Conservation (phyloP, 306 rosid genomes). For the Cucurbita moschata region DNA sequence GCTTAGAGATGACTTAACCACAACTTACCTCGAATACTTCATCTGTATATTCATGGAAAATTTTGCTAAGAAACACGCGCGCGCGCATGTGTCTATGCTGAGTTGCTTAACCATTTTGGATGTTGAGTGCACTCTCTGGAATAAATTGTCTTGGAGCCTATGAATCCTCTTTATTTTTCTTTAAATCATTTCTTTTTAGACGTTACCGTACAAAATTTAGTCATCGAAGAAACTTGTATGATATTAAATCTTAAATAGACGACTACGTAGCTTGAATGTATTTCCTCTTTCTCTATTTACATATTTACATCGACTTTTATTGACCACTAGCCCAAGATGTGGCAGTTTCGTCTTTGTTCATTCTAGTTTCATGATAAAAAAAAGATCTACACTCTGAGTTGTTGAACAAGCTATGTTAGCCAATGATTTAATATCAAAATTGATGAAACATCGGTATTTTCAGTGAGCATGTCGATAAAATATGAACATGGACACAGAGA, state of each 20-base stretch:
- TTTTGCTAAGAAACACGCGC: neutral
- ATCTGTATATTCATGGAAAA: conserved; percentile 3
- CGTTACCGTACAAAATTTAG: neutral
- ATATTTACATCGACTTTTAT: neutral
- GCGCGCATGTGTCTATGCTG: neutral
- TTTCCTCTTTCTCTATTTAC: neutral
- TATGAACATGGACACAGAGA: no score
- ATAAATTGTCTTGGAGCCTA: neutral
- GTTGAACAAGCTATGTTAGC: no score
- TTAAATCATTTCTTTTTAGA: neutral
- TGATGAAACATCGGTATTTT: no score
- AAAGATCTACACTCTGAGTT: neutral
- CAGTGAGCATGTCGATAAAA: no score
- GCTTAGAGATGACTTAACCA: neutral
- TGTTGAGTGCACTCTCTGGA: neutral
- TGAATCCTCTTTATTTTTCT: neutral
- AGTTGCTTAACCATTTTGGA: neutral
- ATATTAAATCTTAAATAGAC: neutral
- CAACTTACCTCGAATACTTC: neutral
- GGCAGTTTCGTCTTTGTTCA: neutral
- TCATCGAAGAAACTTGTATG: neutral
- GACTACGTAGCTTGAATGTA: neutral
- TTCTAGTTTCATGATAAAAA: neutral
- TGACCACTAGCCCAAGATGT: neutral
- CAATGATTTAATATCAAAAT: no score